These are phyloP conservation scores for Phytophthora capsici DNA, from an alignment of 352 stramenopile species.

Conservation along the genomic window DNA sequence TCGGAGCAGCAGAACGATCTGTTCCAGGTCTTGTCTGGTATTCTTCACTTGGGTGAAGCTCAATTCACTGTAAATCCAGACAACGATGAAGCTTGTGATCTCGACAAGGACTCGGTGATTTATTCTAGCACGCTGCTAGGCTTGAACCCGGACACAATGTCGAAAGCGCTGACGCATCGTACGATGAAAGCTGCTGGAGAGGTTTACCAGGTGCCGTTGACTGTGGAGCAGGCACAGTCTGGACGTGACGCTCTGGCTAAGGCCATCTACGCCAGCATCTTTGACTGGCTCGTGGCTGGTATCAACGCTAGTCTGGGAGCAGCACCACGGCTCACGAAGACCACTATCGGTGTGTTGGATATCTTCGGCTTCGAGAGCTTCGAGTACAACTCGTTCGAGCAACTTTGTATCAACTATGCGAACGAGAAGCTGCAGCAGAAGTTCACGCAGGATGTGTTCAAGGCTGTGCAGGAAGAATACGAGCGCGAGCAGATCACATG, in stretches of 20 bases:
- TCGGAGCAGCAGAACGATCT: slow-evolving; percentile 61
- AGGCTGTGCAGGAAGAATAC: slow-evolving; percentile 70
- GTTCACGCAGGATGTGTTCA: slow-evolving; percentile 83
- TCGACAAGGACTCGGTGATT: slow-evolving; percentile 42
- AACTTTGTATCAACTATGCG: slow-evolving; percentile 96
- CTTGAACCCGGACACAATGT: slow-evolving; percentile 55
- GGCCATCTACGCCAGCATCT: slow-evolving; percentile 95
- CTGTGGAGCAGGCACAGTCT: slow-evolving; percentile 72
- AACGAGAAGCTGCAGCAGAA: slow-evolving; percentile 94
- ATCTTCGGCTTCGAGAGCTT: slow-evolving; percentile 94
- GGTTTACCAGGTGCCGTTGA: slow-evolving; percentile 68
- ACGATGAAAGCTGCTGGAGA: slow-evolving; percentile 80
- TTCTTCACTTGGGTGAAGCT: slow-evolving; percentile 85
- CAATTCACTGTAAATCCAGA: slow-evolving; percentile 50
- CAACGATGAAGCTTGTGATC: slow-evolving; percentile 68
- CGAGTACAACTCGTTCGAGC: slow-evolving; percentile 92
- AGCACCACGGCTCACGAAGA: slow-evolving; percentile 22
- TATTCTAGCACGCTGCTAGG: slow-evolving; percentile 60
- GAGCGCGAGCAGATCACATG: slow-evolving; percentile 73
- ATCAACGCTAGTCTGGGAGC: slow-evolving; percentile 84
- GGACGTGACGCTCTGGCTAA: slow-evolving; percentile 94
- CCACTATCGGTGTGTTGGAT: slow-evolving; percentile 87
- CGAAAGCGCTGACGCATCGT: slow-evolving; percentile 61
- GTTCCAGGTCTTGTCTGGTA: slow-evolving; percentile 71
- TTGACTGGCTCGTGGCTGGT: slow-evolving; percentile 94